Percentiles rank a stretch among this genome's conserved stretches.
These are phyloP conservation scores for Candida coquimbonensis DNA, from an alignment of 805 yeast species.

Conservation along the genomic window DNA sequence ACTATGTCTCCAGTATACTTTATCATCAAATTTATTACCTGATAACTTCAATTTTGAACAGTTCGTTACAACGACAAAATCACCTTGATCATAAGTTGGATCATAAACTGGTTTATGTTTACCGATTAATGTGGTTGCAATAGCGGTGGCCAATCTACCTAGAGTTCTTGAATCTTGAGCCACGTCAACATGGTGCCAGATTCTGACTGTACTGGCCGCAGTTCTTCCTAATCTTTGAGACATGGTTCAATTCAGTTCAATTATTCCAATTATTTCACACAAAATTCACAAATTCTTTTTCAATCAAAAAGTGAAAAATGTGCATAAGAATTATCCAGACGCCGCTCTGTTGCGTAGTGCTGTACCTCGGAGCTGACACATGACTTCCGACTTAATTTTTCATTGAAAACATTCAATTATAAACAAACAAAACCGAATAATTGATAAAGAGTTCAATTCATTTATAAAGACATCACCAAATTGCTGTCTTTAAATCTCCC, in stretches of 20 bases:
- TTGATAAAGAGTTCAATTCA: too few relatives aligned
- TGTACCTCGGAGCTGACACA: background rate
- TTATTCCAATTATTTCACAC: background rate
- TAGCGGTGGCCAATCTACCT: conserved; percentile 87
- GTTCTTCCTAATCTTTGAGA: conserved; percentile 33
- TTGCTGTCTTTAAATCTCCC: too few relatives aligned
- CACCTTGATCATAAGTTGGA: conserved; percentile 81
- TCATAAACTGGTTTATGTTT: conserved; percentile 92
- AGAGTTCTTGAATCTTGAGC: conserved; percentile 78
- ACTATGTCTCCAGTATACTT: conserved; percentile 84
- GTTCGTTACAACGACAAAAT: conserved; percentile 94
- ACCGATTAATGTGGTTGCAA: conserved; percentile 88
- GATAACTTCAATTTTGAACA: conserved; percentile 76
- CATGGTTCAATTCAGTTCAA: conserved; percentile 8
- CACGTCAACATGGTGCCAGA: conserved; percentile 95
- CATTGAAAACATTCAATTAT: background rate
- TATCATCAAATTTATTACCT: conserved; percentile 76
- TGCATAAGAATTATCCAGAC: background rate
- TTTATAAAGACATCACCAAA: too few relatives aligned
- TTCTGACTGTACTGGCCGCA: conserved; percentile 70
- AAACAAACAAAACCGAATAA: background rate
- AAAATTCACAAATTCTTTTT: background rate
- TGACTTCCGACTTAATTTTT: background rate
- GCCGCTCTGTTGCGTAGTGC: background rate
- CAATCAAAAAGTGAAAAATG: background rate